Evolutionary conservation across 345 rosid genomes (phyloP).

Genomic region (Hirschfeldia incana): DNA sequence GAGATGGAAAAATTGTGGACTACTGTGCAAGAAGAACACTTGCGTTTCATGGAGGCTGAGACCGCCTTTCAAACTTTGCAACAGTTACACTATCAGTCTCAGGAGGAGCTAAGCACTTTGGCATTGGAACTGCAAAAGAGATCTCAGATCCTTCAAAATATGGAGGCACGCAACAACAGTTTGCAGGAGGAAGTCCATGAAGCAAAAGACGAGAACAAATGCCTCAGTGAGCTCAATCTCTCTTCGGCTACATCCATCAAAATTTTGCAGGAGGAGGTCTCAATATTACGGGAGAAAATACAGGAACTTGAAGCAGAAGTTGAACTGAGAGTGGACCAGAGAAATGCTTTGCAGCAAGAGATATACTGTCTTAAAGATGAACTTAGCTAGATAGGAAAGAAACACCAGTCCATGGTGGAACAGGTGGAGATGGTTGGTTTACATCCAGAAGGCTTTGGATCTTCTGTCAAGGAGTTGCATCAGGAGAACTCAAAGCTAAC

Average conservation of each 20-base stretch:
- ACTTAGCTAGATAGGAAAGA: constrained; percentile 68
- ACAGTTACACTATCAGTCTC: constrained; percentile 89
- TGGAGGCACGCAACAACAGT: constrained; percentile 61
- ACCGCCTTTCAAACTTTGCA: constrained; percentile 98
- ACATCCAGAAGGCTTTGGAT: constrained; percentile 56
- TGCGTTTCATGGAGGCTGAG: constrained; percentile 89
- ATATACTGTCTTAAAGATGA: constrained; percentile 95
- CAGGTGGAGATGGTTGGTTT: constrained; percentile 78
- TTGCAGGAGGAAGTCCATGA: constrained; percentile 59
- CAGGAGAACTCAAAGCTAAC: constrained; percentile 61
- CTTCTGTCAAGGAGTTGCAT: constrained; percentile 65
- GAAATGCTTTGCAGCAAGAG: constrained; percentile 98
- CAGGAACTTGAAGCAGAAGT: constrained; percentile 89
- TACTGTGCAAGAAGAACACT: constrained; percentile 82
- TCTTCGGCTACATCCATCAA: constrained; percentile 72
- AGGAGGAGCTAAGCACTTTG: constrained; percentile 82
- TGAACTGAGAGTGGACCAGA: constrained; percentile 77
- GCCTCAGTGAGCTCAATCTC: constrained; percentile 62
- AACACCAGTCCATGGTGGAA: constrained; percentile 55
- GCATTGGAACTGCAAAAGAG: constrained; percentile 64
- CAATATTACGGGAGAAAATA: constrained; percentile 66
- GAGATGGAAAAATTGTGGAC: constrained; percentile 89
- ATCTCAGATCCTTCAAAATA: constrained; percentile 57
- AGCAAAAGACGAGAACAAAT: constrained; percentile 56
- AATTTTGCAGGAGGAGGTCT: constrained; percentile 69